Percentiles rank a stretch among this genome's conserved stretches.
These are phyloP conservation scores for Herpotrichia juniperi DNA, from an alignment of 2,329 filamentous ascomycete species.

Conservation along the genomic window DNA sequence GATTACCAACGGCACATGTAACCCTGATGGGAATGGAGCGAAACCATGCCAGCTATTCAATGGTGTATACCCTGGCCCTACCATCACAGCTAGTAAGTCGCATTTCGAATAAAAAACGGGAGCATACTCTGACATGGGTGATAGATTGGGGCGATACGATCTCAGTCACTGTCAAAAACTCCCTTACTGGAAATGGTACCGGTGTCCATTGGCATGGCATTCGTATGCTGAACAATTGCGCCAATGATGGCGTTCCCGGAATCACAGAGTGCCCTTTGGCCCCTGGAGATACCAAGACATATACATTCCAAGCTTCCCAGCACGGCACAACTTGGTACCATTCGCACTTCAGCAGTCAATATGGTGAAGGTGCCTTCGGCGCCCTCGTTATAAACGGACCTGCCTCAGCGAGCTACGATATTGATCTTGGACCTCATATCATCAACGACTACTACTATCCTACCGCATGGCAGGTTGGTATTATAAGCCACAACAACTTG, in stretches of 20 bases:
- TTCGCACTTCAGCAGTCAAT: slow-evolving; percentile 45
- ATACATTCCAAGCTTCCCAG: slow-evolving; percentile 29
- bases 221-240: slow-evolving; percentile 48
- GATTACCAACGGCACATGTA: slow-evolving; percentile 44
- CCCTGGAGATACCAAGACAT: slow-evolving; percentile 44
- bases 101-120: background rate
- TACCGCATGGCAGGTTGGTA: slow-evolving; percentile 27
- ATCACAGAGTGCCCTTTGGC: slow-evolving; percentile 61
- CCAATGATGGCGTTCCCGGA: slow-evolving; percentile 61
- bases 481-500: slow-evolving; percentile 28
- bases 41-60: slow-evolving; percentile 29
- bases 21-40: slow-evolving; percentile 24
- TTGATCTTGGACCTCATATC: slow-evolving; percentile 64
- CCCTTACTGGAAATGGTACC: slow-evolving; percentile 60
- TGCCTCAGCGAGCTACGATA: slow-evolving; percentile 54
- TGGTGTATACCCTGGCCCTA: slow-evolving; percentile 27
- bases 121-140: slow-evolving; percentile 6
- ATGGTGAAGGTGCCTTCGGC: slow-evolving; percentile 48
- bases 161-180: slow-evolving; percentile 55
- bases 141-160: slow-evolving; percentile 31
- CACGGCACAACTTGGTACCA: slow-evolving; percentile 35
- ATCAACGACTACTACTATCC: slow-evolving; percentile 66
- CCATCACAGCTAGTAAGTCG: slow-evolving; percentile 43
- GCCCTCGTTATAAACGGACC: slow-evolving; percentile 48
- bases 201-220: slow-evolving; percentile 67